Percentiles rank a stretch among this genome's conserved stretches.
phyloP scores from a whole-genome alignment of 2,329 filamentous ascomycete species.

The Trichoderma sp. region DNA sequence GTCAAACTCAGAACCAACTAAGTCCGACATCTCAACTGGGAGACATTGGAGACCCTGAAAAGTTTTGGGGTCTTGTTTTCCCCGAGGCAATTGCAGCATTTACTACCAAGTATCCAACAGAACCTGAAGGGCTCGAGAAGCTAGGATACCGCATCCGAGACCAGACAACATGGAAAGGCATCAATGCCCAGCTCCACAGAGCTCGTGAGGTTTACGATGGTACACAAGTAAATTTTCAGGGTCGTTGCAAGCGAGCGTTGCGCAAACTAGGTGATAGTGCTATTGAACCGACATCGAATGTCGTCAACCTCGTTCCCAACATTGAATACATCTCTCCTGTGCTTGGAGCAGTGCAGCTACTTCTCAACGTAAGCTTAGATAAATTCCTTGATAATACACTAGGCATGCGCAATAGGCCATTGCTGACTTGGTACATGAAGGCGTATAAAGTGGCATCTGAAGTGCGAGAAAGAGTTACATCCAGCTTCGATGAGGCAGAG shows the following conservation, averaged over 20 bases:
- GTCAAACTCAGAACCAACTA: background rate
- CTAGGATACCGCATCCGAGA: conserved; percentile 1
- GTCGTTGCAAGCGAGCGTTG: background rate
- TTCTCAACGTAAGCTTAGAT: background rate
- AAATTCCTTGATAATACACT: background rate
- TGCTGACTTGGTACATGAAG: background rate
- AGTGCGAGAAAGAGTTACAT: background rate
- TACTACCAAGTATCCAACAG: background rate
- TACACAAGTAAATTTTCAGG: background rate
- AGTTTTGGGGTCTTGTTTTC: conserved; percentile 11
- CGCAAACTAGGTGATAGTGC: background rate
- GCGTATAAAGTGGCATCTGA: background rate
- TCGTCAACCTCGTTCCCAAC: background rate
- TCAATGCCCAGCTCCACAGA: conserved; percentile 9
- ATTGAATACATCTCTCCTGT: conserved; percentile 11
- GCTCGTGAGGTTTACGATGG: conserved; percentile 10
- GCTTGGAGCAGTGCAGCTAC: background rate
- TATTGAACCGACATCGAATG: background rate
- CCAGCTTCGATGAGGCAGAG: background rate
- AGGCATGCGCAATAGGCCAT: background rate
- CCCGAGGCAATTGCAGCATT: background rate
- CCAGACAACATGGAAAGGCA: conserved; percentile 5
- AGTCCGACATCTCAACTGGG: background rate
- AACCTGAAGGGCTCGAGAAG: background rate
- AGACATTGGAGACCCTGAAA: background rate